Evolutionary conservation across 2,329 filamentous ascomycete species (phyloP).

Genomic region (Fusarium chuoi): DNA sequence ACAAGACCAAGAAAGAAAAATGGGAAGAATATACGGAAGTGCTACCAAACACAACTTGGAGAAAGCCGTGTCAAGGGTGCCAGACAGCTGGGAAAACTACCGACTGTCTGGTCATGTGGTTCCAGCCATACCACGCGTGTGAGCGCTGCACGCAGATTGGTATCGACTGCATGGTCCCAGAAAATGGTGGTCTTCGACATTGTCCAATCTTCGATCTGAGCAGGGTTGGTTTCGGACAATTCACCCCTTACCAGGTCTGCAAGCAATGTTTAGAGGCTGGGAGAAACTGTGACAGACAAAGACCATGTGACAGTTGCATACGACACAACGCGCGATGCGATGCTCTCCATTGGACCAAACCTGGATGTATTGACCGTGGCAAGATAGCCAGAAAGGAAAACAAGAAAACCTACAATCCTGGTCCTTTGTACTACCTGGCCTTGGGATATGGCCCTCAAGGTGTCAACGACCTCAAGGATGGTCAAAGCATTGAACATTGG

Average conservation of each 20-base stretch:
- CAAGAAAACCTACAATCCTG: not conserved
- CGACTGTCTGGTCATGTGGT: slow-evolving; percentile 10
- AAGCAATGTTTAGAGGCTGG: slow-evolving; percentile 18
- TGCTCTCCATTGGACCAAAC: not conserved
- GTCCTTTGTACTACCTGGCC: slow-evolving; percentile 50
- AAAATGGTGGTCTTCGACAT: no score
- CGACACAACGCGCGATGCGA: not conserved
- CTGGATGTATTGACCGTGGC: slow-evolving; percentile 12
- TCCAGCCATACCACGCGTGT: slow-evolving; percentile 11
- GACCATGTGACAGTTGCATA: slow-evolving; percentile 52
- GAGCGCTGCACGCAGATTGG: slow-evolving; percentile 46
- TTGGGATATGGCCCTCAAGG: slow-evolving; percentile 44
- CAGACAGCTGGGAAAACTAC: not conserved
- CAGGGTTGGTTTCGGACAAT: slow-evolving; percentile 48
- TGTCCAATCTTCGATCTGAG: slow-evolving; percentile 44
- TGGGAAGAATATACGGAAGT: slow-evolving; percentile 14
- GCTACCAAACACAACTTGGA: not conserved
- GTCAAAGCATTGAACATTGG: slow-evolving; percentile 33
- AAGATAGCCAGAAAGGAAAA: not conserved
- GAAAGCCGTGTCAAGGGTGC: slow-evolving; percentile 24
- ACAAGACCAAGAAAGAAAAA: not conserved
- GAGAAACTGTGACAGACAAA: slow-evolving; percentile 49
- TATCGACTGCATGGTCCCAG: slow-evolving; percentile 40
- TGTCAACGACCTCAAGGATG: slow-evolving; percentile 38
- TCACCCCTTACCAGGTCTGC: slow-evolving; percentile 42